Evolutionary conservation across 192 early-diverging fungal genomes (phyloP).

Genomic region (Nowakowskiella sp.): DNA sequence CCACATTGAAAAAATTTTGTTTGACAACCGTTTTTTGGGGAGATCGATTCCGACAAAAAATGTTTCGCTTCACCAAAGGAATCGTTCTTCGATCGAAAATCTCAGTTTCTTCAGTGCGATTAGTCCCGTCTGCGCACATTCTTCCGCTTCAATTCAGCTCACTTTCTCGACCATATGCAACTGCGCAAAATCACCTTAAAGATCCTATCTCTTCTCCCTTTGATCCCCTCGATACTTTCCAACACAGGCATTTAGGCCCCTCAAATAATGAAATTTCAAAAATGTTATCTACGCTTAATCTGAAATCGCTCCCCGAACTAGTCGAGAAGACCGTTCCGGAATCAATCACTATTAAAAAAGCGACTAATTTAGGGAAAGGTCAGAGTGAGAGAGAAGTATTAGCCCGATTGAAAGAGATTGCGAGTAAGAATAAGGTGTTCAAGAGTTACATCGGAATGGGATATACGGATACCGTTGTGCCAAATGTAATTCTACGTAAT

Average conservation of each 20-base stretch:
- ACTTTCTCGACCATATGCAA: too few species aligned
- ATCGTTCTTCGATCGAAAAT: too few species aligned
- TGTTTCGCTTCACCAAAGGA: too few species aligned
- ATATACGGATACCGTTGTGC: conserved; percentile 84
- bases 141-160: too few species aligned
- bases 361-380: conserved; percentile 64
- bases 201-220: too few species aligned
- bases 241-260: conserved; percentile 78
- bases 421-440: conserved; percentile 84
- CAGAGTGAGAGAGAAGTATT: conserved; percentile 84
- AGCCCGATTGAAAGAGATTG: conserved; percentile 72
- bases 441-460: conserved; percentile 94
- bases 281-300: conserved; percentile 79
- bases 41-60: too few species aligned
- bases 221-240: conserved; percentile 41
- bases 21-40: too few species aligned
- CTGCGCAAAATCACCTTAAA: too few species aligned
- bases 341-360: conserved; percentile 63
- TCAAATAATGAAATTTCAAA: conserved; percentile 58
- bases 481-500: conserved; percentile 92
- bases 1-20: too few species aligned
- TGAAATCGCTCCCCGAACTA: conserved; percentile 73
- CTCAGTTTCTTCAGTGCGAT: too few species aligned
- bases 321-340: conserved; percentile 75
- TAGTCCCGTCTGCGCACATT: too few species aligned